Evolutionary conservation across 2,329 filamentous ascomycete genomes (phyloP), one percentile per base, ranked within the genome.

Genomic region (Xylariales sp.): DNA sequence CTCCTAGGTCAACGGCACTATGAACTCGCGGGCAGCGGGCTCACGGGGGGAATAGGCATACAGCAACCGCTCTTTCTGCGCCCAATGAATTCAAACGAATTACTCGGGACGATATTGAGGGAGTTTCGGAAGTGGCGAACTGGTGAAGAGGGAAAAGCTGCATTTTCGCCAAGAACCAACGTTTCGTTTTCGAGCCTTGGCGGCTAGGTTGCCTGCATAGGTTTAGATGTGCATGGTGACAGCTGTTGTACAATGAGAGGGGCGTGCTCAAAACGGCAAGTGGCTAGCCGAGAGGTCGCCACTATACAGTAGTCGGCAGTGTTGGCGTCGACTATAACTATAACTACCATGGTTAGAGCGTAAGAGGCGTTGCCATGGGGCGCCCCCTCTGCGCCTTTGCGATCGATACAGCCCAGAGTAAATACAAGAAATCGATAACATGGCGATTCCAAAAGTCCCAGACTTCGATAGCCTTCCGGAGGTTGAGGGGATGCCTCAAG

Each of bases 401-500:
- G 32, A 34, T 36, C 46, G 18, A 52, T 50, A 43, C 23, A 16
- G 18, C 28, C 5, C 2, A 14, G 14, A 53, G 55, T 34, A 62
- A 14, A 41, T 32, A 57, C 3, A 45, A 55, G 8, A 48, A 39
- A 52, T 28, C 34, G 14, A 16, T 7, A 62, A 60, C 32, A 72
- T 78, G 75, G 69, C 71, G 49, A 28, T 52, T 10, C 43, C 71
- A 36, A 73, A 77, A 10, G 6, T 85, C 12, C 84, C 84, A 0
- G 80, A 83, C 71, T 84, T 82, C 63, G 82, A 84, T 57, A 68
- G 77, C 68, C 77, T 84, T 7, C 82, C 82, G 14, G 70, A 72
- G 50, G 81, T 84, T 10, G 69, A 81, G 16, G 80, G 78, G 30
- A 83, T 83, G 78, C 82, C 82, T 0, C 79, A 83, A 56, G 83